These are phyloP conservation scores for Lithospermum erythrorhizon DNA, from an alignment of 257 asterid genomes.

Conservation along the genomic window DNA sequence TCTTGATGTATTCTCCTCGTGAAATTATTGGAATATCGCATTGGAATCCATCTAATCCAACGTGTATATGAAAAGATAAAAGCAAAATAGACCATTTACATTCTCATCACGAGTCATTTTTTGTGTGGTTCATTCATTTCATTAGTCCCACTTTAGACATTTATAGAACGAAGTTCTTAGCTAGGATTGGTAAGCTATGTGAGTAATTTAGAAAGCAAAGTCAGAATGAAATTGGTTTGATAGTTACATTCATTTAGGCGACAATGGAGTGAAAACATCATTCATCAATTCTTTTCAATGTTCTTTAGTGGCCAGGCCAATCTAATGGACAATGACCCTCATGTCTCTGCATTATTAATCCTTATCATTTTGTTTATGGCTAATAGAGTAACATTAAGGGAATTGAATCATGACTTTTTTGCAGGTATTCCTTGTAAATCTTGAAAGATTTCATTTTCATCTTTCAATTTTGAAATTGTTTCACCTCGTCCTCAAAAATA, in stretches of 20 bases:
- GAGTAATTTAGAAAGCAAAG: not conserved
- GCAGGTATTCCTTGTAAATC: no score
- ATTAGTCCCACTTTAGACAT: not conserved
- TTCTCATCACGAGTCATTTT: not conserved
- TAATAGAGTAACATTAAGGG: no score
- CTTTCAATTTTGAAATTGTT: no score
- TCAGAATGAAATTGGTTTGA: not conserved
- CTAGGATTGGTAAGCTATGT: not conserved
- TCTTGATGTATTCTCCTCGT: not conserved
- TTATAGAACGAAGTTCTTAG: not conserved
- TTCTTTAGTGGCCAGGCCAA: no score
- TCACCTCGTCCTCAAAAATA: no score
- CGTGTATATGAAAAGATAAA: not conserved
- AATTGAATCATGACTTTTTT: no score
- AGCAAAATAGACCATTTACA: not conserved
- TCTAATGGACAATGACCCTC: no score
- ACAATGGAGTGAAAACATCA: no score
- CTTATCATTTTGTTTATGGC: no score
- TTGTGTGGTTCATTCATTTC: not conserved
- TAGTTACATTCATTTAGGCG: not conserved
- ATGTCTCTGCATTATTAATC: no score
- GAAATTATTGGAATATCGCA: not conserved
- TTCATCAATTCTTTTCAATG: no score
- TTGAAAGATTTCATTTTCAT: no score
- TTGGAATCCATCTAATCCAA: not conserved